These are phyloP conservation scores for Xerocomellus dryophilus DNA, from an alignment of 768 basidiomycete species.

Conservation along the genomic window DNA sequence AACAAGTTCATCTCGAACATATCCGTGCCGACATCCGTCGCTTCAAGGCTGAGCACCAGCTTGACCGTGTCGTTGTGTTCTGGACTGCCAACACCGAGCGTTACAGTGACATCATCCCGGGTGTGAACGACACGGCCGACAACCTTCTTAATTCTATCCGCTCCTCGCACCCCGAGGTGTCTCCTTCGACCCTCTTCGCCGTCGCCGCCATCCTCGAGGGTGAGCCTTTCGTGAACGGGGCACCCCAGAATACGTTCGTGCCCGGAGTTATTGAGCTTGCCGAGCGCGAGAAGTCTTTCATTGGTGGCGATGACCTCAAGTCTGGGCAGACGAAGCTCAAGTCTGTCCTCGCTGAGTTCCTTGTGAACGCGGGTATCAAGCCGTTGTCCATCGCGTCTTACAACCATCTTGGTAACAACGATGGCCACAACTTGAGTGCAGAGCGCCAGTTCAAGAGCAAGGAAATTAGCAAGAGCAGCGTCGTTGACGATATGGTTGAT, in stretches of 20 bases:
- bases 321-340: conserved; percentile 98
- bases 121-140: conserved; percentile 92
- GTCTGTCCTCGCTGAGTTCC: conserved; percentile 94
- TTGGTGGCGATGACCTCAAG: conserved; percentile 97
- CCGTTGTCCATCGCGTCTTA: conserved; percentile 96
- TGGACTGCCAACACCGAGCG: conserved; percentile 99
- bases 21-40: conserved; percentile 91
- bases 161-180: conserved; percentile 86
- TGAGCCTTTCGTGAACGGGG: conserved; percentile 94
- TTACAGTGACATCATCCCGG: conserved; percentile 90
- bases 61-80: conserved; percentile 91
- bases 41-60: conserved; percentile 79
- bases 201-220: conserved; percentile 94
- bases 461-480: conserved; percentile 96
- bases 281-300: conserved; percentile 85
- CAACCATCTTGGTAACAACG: conserved; percentile 99
- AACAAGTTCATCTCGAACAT: conserved; percentile 87
- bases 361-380: conserved; percentile 98
- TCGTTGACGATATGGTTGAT: conserved; percentile 97
- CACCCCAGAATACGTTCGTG: conserved; percentile 98
- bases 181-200: conserved; percentile 93
- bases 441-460: conserved; percentile 96
- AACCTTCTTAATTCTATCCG: conserved; percentile 82
- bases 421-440: conserved; percentile 87
- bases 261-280: conserved; percentile 93